Percentiles rank a stretch among this genome's conserved stretches.
Conservation (phyloP, 2,329 filamentous ascomycete genomes). For the Ophiognomonia clavigignenti-juglandacearum region DNA sequence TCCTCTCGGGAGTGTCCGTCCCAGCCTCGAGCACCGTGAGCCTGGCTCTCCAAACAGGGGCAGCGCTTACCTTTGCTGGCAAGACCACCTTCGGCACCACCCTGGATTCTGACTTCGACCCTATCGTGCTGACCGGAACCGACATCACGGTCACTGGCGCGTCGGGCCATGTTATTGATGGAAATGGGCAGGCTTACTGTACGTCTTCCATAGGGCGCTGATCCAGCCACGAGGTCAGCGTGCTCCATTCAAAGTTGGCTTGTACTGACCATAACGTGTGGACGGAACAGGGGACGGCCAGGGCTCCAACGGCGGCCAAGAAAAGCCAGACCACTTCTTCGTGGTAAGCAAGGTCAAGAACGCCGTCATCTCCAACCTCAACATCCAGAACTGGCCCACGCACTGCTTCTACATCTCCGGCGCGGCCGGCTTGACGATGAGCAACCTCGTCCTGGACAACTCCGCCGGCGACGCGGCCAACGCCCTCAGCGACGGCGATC, state of each 20-base stretch:
- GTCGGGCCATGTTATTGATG: slow-evolving; percentile 48
- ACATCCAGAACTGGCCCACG: slow-evolving; percentile 49
- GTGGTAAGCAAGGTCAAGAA: slow-evolving; percentile 43
- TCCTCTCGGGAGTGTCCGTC: no score
- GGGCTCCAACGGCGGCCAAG: slow-evolving; percentile 54
- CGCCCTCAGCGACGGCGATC: slow-evolving; percentile 48
- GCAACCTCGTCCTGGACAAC: slow-evolving; percentile 52
- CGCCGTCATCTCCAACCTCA: slow-evolving; percentile 43
- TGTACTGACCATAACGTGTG: no score
- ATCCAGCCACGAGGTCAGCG: no score
- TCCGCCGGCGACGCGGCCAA: slow-evolving; percentile 38
- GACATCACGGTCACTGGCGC: slow-evolving; percentile 48
- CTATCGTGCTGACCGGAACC: slow-evolving; percentile 54
- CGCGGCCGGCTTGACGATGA: slow-evolving; percentile 38
- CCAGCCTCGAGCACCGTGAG: no score
- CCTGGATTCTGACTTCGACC: no score
- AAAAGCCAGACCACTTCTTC: slow-evolving; percentile 61
- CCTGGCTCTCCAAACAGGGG: no score
- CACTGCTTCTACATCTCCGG: slow-evolving; percentile 43
- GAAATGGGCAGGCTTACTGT: slow-evolving; percentile 53
- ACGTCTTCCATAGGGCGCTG: no score
- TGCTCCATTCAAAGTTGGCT: no score
- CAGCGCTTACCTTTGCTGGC: no score
- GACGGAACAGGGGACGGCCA: slow-evolving; percentile 58
- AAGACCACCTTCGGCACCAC: no score